phyloP scores from a whole-genome alignment of 306 rosid species.

The Mimosa bimucronata region DNA sequence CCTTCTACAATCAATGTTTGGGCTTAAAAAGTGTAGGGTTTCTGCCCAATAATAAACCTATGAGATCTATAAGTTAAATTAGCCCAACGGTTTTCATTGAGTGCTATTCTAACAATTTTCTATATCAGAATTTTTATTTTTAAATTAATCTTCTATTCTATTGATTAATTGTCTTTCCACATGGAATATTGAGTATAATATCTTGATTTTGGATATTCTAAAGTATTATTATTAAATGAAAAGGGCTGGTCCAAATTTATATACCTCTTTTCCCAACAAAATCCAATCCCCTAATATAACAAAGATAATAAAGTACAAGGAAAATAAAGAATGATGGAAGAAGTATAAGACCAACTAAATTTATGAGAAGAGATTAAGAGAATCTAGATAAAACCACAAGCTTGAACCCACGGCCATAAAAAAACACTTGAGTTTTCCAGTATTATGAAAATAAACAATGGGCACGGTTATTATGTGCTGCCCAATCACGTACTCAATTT shows the following conservation, averaged over 20 bases:
- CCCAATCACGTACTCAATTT: not conserved
- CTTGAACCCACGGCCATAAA: not conserved
- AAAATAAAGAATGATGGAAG: not conserved
- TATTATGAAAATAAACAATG: not conserved
- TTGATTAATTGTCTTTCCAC: not conserved
- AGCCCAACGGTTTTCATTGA: not conserved
- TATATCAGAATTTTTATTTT: not conserved
- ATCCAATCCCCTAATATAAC: not conserved
- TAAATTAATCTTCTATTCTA: not conserved
- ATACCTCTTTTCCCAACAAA: not conserved
- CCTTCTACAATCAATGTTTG: no score
- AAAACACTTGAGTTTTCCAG: not conserved
- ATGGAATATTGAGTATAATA: not conserved
- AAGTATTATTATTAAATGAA: not conserved
- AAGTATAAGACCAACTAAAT: not conserved
- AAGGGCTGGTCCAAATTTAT: not conserved
- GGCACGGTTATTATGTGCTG: no score
- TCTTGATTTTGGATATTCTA: not conserved
- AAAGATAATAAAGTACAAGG: not conserved
- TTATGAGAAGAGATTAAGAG: not conserved
- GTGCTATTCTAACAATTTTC: not conserved
- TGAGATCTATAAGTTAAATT: not conserved
- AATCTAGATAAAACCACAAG: not conserved
- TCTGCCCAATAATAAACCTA: not conserved
- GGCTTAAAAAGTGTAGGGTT: not conserved